Evolutionary conservation across 768 basidiomycete species (phyloP), one percentile per base, ranked within the genome.

Genomic region (Termitomyces sp.): DNA sequence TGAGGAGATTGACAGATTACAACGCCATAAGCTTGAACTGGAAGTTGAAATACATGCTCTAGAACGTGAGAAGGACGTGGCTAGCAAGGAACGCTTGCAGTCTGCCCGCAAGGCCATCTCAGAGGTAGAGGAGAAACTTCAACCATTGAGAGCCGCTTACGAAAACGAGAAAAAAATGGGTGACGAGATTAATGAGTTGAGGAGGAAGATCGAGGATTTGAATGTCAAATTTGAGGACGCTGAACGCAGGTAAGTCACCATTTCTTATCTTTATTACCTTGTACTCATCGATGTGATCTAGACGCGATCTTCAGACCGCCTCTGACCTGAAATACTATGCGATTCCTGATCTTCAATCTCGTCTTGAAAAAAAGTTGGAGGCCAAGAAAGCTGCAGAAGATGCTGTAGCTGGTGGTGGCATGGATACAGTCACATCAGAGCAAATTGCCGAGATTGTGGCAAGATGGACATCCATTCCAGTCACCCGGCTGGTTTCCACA

Each of bases 1-100:
- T 0, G 96, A 98, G 72, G 88, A 81, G 3, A 90, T 98, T 64
- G 96, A 98, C 73, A 86, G 87, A 61, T 78, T 98, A 17, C 91
- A 96, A 66, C 85, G 94, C 19, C 80, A 79, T 51, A 94, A 91
- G 69, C 81, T 98, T 33, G 91, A 96, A 66, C 80, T 98, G 30
- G 91, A 98, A 66, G 86, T 98, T 19, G 96, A 97, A 67, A 89
- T 97, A 21, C 94, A 97, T 67, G 96, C 96, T 10, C 75, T 98
- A 51, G 91, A 94, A 67, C 83, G 94, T 47, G 94, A 97, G 70
- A 95, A 93, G 69, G 94, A 97, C 58, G 68, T 82, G 5, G 89
- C 91, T 5, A 94, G 91, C 64, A 90, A 91, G 70, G 92, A 94
- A 56, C 83, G 93, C 12, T 77, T 96, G 11, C 77, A 78, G 38